These are phyloP conservation scores for Pilasporangium apinafurcum DNA, from an alignment of 352 stramenopile species.

Conservation along the genomic window DNA sequence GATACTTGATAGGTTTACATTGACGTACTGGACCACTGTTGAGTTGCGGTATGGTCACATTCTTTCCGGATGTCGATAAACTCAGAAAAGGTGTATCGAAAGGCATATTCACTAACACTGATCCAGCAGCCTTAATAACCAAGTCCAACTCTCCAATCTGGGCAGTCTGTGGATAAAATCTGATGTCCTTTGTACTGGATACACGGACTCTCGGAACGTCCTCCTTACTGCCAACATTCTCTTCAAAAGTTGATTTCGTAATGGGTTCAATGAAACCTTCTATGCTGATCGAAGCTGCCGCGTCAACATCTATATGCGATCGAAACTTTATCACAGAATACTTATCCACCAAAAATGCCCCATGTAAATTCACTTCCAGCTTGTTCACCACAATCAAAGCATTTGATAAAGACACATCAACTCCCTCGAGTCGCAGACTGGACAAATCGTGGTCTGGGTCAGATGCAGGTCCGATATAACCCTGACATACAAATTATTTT, in stretches of 20 bases:
- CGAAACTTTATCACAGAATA: constrained; percentile 69
- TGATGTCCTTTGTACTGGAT: constrained; percentile 26
- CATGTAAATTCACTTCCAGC: constrained; percentile 22
- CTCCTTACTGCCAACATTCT: not conserved
- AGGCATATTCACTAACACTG: constrained; percentile 34
- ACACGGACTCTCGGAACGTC: constrained; percentile 16
- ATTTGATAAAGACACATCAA: constrained; percentile 44
- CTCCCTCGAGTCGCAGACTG: constrained; percentile 20
- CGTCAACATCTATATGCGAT: constrained; percentile 18
- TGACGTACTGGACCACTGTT: constrained; percentile 36
- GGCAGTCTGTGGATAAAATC: constrained; percentile 33
- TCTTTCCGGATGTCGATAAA: constrained; percentile 31
- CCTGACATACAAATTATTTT: constrained; percentile 9
- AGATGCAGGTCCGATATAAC: constrained; percentile 43
- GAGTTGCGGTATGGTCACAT: constrained; percentile 33
- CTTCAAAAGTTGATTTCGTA: constrained; percentile 5
- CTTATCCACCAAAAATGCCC: constrained; percentile 43
- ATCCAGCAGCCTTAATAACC: constrained; percentile 20
- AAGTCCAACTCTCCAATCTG: constrained; percentile 37
- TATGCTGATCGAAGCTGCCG: constrained; percentile 19
- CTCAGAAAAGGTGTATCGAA: constrained; percentile 50
- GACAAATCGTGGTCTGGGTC: constrained; percentile 31
- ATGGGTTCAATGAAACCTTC: constrained; percentile 42
- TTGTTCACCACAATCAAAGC: constrained; percentile 30
- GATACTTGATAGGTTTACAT: constrained; percentile 31